phyloP scores from a whole-genome alignment of 83 land plant genomes.

The Thuja plicata region DNA sequence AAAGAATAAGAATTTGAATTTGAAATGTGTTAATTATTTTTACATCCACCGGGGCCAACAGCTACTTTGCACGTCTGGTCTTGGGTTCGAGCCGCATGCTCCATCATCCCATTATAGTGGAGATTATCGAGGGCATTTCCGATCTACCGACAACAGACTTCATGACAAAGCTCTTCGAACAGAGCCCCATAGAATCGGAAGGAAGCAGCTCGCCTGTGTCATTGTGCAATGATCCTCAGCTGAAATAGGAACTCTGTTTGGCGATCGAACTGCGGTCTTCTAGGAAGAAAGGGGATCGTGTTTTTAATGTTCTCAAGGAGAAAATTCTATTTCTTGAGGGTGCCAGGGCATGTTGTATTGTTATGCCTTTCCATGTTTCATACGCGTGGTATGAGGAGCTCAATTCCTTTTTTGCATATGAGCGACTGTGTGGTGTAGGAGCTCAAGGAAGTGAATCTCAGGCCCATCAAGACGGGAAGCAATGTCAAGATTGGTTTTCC shows the following conservation, averaged over 20 bases:
- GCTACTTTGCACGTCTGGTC: background rate
- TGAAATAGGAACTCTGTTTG: constrained; percentile 24
- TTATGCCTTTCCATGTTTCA: constrained; percentile 61
- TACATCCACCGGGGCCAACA: background rate
- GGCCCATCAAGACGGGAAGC: constrained; percentile 62
- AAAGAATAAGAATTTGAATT: no score
- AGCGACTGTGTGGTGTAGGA: constrained; percentile 62
- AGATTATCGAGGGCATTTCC: constrained; percentile 53
- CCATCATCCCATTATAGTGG: constrained; percentile 36
- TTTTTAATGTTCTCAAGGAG: constrained; percentile 27
- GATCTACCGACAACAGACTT: constrained; percentile 39
- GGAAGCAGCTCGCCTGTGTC: constrained; percentile 32
- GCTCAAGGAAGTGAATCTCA: constrained; percentile 59
- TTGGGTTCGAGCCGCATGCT: constrained; percentile 14
- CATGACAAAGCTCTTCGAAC: constrained; percentile 34
- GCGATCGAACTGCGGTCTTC: constrained; percentile 19
- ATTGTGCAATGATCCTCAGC: constrained; percentile 50
- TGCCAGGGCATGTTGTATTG: constrained; percentile 67
- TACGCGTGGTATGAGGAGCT: constrained; percentile 55
- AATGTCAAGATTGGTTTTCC: constrained; percentile 50
- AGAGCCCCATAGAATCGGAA: constrained; percentile 28
- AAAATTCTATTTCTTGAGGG: constrained; percentile 58
- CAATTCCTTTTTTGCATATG: constrained; percentile 56
- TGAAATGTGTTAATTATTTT: no score
- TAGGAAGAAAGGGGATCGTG: background rate